Evolutionary conservation across 2,329 filamentous ascomycete species (phyloP).

Genomic region (Ceratocystis albifundus): DNA sequence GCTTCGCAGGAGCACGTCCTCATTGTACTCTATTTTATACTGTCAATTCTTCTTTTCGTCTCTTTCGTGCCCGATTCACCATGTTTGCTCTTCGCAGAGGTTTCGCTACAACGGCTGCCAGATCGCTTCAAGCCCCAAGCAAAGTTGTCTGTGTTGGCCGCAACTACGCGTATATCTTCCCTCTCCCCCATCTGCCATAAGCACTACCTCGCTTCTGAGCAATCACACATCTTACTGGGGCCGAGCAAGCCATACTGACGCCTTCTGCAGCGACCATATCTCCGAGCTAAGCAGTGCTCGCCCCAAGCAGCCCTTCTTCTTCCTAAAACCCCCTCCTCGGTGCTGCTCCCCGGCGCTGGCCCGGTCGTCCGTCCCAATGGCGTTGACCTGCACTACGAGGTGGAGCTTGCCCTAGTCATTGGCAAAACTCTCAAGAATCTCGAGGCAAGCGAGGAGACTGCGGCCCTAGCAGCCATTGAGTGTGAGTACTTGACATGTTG

Average conservation of each 20-base stretch:
- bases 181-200: conserved; percentile 23
- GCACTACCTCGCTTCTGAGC: neutral
- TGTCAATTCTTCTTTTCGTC: neutral
- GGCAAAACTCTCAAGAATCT: conserved; percentile 70
- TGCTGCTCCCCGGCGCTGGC: conserved; percentile 66
- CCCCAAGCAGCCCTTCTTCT: conserved; percentile 97
- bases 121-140: conserved; percentile 44
- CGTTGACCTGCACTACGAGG: conserved; percentile 82
- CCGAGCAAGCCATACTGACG: neutral
- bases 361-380: conserved; percentile 73
- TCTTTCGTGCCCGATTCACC: conserved; percentile 18
- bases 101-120: conserved; percentile 32
- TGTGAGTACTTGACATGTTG: conserved; percentile 38
- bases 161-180: conserved; percentile 71
- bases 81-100: conserved; percentile 33
- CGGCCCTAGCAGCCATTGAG: conserved; percentile 71
- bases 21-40: too few relatives aligned
- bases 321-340: conserved; percentile 87
- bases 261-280: conserved; percentile 64
- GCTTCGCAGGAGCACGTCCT: too few relatives aligned
- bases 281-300: conserved; percentile 76
- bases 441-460: conserved; percentile 57
- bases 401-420: conserved; percentile 84
- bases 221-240: conserved; percentile 17
- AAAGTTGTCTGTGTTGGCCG: conserved; percentile 90